Conservation (phyloP, 129 eudicot species). For the Escallonia herrerae region DNA sequence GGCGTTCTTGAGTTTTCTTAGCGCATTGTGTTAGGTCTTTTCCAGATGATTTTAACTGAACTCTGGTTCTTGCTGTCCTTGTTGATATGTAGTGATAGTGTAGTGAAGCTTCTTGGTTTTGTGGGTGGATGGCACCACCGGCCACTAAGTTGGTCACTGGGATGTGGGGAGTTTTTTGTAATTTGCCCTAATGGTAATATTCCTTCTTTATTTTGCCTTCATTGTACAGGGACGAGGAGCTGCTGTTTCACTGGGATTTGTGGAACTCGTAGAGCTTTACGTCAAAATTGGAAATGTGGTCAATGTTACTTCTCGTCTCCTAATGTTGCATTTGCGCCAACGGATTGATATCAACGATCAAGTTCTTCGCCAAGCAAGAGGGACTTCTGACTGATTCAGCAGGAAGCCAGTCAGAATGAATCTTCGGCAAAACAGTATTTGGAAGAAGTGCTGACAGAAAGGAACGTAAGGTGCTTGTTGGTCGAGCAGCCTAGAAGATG, state of each 20-base stretch:
- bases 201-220: constrained; percentile 15
- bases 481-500: too few species aligned
- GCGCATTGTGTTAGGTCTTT: background rate
- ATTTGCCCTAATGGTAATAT: constrained; percentile 20
- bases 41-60: constrained; percentile 7
- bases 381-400: background rate
- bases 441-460: too few species aligned
- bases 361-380: background rate
- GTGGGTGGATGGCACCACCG: background rate
- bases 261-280: background rate
- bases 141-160: background rate
- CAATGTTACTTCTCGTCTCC: too few species aligned
- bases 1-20: background rate
- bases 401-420: too few species aligned
- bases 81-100: background rate
- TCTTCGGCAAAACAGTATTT: too few species aligned
- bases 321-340: background rate
- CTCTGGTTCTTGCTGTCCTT: background rate
- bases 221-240: constrained; percentile 21
- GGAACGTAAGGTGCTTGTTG: too few species aligned
- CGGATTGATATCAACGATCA: background rate
- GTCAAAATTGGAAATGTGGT: too few species aligned
- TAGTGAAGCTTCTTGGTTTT: background rate
- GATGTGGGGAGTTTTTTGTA: background rate
- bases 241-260: background rate